Evolutionary conservation across 73 alveolate genomes (phyloP), one percentile per base, ranked within the genome.

Genomic region (Diophrys appendiculata): DNA sequence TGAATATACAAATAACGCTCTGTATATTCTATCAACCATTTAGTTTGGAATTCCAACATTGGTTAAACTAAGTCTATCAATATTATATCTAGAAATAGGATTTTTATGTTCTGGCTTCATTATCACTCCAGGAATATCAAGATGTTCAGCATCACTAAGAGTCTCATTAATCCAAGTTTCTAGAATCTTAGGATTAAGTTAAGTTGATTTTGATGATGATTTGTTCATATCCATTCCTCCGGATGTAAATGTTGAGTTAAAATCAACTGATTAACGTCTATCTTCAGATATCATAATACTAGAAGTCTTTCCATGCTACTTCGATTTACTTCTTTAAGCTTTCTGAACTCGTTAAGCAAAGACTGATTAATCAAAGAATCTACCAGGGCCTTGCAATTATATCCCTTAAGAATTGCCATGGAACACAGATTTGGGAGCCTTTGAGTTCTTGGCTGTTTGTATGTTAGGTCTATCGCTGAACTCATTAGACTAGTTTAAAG

Each of bases 141-240:
- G 68, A 33, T 77, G 82, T 69, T 83, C 91, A 0, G 91, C 91
- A 43, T 83, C 91, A 25, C 68, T 30, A 8, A 83, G 81, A 11
- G 91, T 83, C 68, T 83, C 91, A 43, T 83, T 83, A 33, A 83
- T 83, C 91, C 91, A 83, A 5, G 84, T 77, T 34, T 83, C 91
- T 23, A 83, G 80, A 0, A 83, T 82, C 26, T 67, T 67, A 3
- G 91, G 81, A 67, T 83, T 83, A 11, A 43, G 18, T 11, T 5
- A 43, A 43, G 60, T 43, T 11, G 5, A 11, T 18, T 43, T 43
- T 43, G 60, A n/a, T n/a, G n/a, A n/a, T n/a, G n/a, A n/a, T n/a
- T n/a, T n/a, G n/a, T n/a, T n/a, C n/a, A n/a, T n/a, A n/a, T n/a
- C n/a, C n/a, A n/a, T 18, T 43, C 60, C 60, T 43, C 18, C 18